phyloP scores from a whole-genome alignment of 163 green algal species.

The Scenedesmus sp. region DNA sequence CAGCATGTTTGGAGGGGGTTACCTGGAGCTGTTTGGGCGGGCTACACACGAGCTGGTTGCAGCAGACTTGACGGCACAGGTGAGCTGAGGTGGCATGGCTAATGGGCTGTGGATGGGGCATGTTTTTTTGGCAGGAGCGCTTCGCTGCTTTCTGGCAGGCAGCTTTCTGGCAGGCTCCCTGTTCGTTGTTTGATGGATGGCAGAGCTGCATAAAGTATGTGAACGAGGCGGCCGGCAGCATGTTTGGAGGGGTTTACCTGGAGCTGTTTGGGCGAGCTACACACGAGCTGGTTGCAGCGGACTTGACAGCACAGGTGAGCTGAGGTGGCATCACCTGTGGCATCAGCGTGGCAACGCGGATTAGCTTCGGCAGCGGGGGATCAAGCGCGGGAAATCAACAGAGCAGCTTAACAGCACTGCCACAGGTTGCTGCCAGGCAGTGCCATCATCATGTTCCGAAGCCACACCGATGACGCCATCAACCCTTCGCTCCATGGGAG shows the following conservation, averaged over 20 bases:
- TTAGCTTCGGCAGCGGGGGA: background rate
- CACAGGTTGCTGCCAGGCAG: no score
- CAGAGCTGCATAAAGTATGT: no score
- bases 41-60: slow-evolving; percentile 51
- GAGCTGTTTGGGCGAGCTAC: slow-evolving; percentile 15
- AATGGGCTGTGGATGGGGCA: background rate
- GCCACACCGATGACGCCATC: background rate
- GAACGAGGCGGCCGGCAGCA: no score
- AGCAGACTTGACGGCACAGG: slow-evolving; percentile 23
- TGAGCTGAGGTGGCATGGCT: background rate
- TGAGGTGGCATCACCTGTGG: background rate
- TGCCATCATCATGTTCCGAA: no score
- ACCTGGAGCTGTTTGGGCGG: slow-evolving; percentile 49
- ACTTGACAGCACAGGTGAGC: background rate
- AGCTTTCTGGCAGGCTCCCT: no score
- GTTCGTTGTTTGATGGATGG: no score
- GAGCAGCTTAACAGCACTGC: no score
- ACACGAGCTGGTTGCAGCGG: slow-evolving; percentile 41
- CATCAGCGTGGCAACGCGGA: background rate
- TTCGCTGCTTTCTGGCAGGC: no score
- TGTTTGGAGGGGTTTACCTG: background rate
- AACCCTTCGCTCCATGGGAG: background rate
- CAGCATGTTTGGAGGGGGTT: background rate
- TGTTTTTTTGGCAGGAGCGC: background rate
- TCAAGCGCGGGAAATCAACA: no score